Evolutionary conservation across 768 basidiomycete species (phyloP).

Genomic region (Podaxis sp.): DNA sequence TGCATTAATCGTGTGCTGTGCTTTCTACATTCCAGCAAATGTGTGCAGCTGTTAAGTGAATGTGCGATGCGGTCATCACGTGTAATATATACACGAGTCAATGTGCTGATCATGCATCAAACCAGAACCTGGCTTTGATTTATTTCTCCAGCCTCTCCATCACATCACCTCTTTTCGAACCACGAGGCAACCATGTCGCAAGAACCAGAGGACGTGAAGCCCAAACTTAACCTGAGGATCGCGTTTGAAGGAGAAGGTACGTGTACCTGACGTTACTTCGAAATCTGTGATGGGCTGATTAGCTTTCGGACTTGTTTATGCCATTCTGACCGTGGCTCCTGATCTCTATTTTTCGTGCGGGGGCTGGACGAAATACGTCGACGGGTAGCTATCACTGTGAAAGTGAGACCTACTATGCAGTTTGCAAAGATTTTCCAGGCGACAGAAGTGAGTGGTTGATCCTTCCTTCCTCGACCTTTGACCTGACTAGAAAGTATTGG

Average conservation of each 20-base stretch:
- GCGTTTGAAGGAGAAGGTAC: constrained; percentile 51
- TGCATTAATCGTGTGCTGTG: not conserved
- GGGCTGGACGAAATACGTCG: not conserved
- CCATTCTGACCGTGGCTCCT: too few species aligned
- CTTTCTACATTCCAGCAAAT: not conserved
- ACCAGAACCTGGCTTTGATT: not conserved
- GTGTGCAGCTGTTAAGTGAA: not conserved
- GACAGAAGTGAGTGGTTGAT: constrained; percentile 46
- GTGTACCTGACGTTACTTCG: constrained; percentile 32
- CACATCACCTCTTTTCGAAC: not conserved
- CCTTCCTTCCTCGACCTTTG: not conserved
- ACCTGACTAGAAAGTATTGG: not conserved
- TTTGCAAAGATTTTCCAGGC: constrained; percentile 66
- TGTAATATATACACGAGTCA: not conserved
- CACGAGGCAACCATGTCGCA: constrained; percentile 32
- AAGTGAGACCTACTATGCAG: constrained; percentile 60
- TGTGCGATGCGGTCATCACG: not conserved
- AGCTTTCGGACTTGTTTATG: not conserved
- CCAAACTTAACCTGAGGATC: constrained; percentile 63
- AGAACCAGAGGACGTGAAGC: constrained; percentile 52
- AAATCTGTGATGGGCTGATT: not conserved
- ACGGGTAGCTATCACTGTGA: constrained; percentile 55
- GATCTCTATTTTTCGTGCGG: not conserved
- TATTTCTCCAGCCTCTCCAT: not conserved
- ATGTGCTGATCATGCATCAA: not conserved